Base-by-base conservation (phyloP, 73 alveolate genomes). In the Paramecium pentaurelia region DNA sequence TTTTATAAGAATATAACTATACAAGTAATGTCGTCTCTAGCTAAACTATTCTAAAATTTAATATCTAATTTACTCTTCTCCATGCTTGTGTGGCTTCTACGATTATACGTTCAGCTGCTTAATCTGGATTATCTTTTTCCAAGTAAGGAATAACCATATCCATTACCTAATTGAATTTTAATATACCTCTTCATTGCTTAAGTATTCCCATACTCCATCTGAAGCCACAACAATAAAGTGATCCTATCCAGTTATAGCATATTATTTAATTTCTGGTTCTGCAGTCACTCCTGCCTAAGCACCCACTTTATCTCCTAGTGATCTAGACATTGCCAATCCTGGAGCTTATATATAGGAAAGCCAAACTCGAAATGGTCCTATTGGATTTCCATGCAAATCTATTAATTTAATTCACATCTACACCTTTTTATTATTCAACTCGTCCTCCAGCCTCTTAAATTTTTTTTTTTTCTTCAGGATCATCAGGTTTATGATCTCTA, bases 291-390 rank as follows among this genome's bases (percentile, higher is more conserved):
- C 99, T 9, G 95, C 98, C 85, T 84, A 59, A 28, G 95, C 97
- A 1, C 98, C 99, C 32, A 96, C 94, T 73, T 92, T 71, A 93
- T 98, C 99, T 20, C 99, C 99, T 59, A 98, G 86, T 22, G 99
- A 96, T 75, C 99, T 92, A n/a, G 99, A 87, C 99, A 98, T 98
- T 6, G 99, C 99, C 18, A 98, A 93, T 44, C 99, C 99, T 0
- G 99, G 99, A 16, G 97, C 95, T 77, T 98, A 98, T 38, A 96
- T 94, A 77, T 96, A 93, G 40, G 95, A 95, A 28, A 96, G 95
- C 99, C 99, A 98, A 8, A 98, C 98, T 93, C 99, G 95, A 37
- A 92, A 86, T 20, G 99, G 99, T 2, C 99, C 99, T 70, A 97
- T 92, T 28, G 96, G 95, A 38, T 93, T 95, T 6, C 98, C 97